phyloP scores from a whole-genome alignment of 805 yeast species.

The Ogataea populi-albae region DNA sequence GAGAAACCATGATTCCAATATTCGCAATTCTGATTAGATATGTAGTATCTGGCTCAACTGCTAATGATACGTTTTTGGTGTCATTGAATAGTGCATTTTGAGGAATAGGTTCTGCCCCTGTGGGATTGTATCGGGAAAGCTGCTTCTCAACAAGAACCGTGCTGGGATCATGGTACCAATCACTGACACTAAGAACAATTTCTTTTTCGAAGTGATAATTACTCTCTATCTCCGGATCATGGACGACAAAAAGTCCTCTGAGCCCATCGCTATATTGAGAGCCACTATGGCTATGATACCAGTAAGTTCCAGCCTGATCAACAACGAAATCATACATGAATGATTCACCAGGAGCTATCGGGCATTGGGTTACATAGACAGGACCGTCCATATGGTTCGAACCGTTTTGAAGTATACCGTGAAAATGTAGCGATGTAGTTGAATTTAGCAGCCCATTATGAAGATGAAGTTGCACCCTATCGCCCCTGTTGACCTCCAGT shows the following conservation, averaged over 20 bases:
- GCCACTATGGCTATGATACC: slow-evolving; percentile 83
- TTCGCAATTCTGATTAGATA: slow-evolving; percentile 64
- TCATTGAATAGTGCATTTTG: slow-evolving; percentile 65
- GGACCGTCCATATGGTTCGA: slow-evolving; percentile 74
- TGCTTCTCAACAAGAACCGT: slow-evolving; percentile 46
- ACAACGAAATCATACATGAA: slow-evolving; percentile 69
- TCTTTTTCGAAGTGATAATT: slow-evolving; percentile 68
- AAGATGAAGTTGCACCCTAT: slow-evolving; percentile 55
- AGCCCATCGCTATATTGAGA: slow-evolving; percentile 78
- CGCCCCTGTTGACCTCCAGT: slow-evolving; percentile 63
- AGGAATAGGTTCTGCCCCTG: slow-evolving; percentile 84
- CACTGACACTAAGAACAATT: slow-evolving; percentile 52
- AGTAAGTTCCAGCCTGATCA: slow-evolving; percentile 71
- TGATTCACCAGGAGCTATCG: slow-evolving; percentile 66
- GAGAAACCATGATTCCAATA: slow-evolving; percentile 72
- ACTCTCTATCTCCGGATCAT: slow-evolving; percentile 41
- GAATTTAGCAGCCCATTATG: slow-evolving; percentile 52
- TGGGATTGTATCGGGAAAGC: slow-evolving; percentile 67
- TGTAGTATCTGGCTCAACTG: slow-evolving; percentile 57
- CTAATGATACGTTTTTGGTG: slow-evolving; percentile 52
- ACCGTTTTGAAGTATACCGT: slow-evolving; percentile 69
- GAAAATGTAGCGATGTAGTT: slow-evolving; percentile 72
- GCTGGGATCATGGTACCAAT: slow-evolving; percentile 60
- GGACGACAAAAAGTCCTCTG: slow-evolving; percentile 65
- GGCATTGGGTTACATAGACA: slow-evolving; percentile 75